Evolutionary conservation across 108 stramenopile genomes (phyloP), one percentile per base, ranked within the genome.

Genomic region (Pseudonitzschia pungens): DNA sequence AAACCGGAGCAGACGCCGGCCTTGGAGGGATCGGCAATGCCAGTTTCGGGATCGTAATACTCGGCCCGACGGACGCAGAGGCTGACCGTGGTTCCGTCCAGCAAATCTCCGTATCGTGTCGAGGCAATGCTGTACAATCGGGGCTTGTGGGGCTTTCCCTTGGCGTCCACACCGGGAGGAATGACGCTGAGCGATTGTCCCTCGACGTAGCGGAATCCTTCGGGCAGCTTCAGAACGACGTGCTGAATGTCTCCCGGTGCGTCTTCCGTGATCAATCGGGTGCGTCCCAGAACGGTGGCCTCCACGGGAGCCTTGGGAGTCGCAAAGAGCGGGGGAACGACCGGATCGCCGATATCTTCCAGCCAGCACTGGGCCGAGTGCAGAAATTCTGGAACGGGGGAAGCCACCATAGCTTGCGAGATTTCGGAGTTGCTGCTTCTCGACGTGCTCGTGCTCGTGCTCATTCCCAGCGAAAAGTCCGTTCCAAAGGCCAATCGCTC

Each of bases 191-290:
- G 71, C 12, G 86, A 88, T 71, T 95, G 90, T 59, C 91, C 94
- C 77, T 95, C 94, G 36, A 92, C 86, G 71, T 95, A 95, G 59
- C 92, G 94, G 74, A 92, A 84, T 22, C 88, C 89, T 18, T 84
- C 80, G 11, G 90, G 92, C 2, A 93, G 77, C 29, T 73, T 58
- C 70, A 95, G 42, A 14, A 93, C 40, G 43, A 95, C 71, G 67
- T 95, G 94, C 56, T 90, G 84, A 64, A 95, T 93, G 70, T 95
- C 94, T 22, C 94, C 94, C 16, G 92, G 92, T 15, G 94, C 92
- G 72, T 88, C 87, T 20, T 83, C 81, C 3, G 60, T 52, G 59
- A 95, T 95, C 28, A 93, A 64, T 44, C 70, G 77, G 54, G 81
- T 67, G 0, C 92, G 78, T 48, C 89, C 90, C 52, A 93, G 68